Evolutionary conservation across 768 basidiomycete genomes (phyloP).

Genomic region (Podaxis sp.): DNA sequence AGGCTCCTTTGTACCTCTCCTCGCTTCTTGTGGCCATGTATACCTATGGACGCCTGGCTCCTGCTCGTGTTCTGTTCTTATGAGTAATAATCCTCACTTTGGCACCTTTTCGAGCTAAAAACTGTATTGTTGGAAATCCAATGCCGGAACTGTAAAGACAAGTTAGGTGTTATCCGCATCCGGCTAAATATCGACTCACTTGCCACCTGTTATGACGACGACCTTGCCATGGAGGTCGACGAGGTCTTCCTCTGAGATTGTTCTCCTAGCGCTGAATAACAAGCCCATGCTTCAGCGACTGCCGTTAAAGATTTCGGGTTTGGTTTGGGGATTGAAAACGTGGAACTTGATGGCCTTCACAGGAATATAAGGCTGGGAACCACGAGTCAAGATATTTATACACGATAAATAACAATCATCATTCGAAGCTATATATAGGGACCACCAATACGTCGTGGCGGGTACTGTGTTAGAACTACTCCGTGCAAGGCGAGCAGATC

Average conservation of each 20-base stretch:
- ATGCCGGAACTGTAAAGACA: constrained; percentile 4
- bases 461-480: too few species aligned
- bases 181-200: constrained; percentile 25
- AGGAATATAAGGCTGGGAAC: not conserved
- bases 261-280: not conserved
- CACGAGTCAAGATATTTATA: too few species aligned
- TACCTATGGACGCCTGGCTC: not conserved
- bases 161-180: not conserved
- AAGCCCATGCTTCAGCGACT: not conserved
- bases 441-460: too few species aligned
- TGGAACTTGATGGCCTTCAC: not conserved
- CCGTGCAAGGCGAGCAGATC: too few species aligned
- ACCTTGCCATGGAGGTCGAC: constrained; percentile 43
- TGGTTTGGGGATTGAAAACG: not conserved
- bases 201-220: constrained; percentile 47
- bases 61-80: not conserved
- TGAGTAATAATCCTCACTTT: not conserved
- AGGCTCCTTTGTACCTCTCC: constrained; percentile 6
- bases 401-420: too few species aligned
- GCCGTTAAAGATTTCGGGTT: not conserved
- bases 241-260: constrained; percentile 34
- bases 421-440: too few species aligned
- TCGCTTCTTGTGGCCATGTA: constrained; percentile 17
- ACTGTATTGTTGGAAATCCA: constrained; percentile 11
- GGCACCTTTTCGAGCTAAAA: constrained; percentile 14